Base-by-base conservation (phyloP, 805 yeast genomes). In the Saccharomycopsis olivae region DNA sequence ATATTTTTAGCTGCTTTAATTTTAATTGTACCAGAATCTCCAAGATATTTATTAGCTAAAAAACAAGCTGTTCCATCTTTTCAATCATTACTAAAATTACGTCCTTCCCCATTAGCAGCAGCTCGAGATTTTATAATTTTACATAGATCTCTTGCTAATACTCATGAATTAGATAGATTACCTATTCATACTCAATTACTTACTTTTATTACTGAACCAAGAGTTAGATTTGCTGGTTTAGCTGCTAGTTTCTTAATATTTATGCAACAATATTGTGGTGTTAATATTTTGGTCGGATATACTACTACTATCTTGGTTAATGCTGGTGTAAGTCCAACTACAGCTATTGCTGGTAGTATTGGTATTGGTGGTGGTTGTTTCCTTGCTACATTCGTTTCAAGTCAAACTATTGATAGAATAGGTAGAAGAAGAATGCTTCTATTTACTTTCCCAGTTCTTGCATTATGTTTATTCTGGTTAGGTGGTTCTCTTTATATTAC, bases 91-190 rank as follows among this genome's bases (percentile, higher is more conserved):
- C n/a, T n/a, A n/a, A n/a, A n/a, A n/a, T n/a, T n/a, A n/a, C n/a
- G n/a, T n/a, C n/a, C n/a, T n/a, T n/a, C n/a, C n/a, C n/a, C n/a
- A n/a, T n/a, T 77, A 9, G 64, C 69, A 36, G 84, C 84, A 21
- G 83, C 85, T 0, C 68, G 81, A 47, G 85, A 78, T 52, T 64
- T 73, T 41, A 77, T 70, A 57, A 69, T 75, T 56, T 73, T 75
- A 55, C 61, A 69, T 44, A 69, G 25, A 10, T 8, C 10, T 23
- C 25, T 10, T 23, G 25, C 25, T 23, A 23, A 23, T 23, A 10
- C 25, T 23, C 25, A 23, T 10, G 10, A 23, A 8, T 23, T 10
- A 23, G 10, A 23, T 6, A 23, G 10, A 23, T 23, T 10, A 56
- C 48, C 65, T 68, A 52, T 35, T 63, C 31, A 46, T 47, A 11